Evolutionary conservation across 345 rosid genomes (phyloP).

Genomic region (Hibiscus trionum): DNA sequence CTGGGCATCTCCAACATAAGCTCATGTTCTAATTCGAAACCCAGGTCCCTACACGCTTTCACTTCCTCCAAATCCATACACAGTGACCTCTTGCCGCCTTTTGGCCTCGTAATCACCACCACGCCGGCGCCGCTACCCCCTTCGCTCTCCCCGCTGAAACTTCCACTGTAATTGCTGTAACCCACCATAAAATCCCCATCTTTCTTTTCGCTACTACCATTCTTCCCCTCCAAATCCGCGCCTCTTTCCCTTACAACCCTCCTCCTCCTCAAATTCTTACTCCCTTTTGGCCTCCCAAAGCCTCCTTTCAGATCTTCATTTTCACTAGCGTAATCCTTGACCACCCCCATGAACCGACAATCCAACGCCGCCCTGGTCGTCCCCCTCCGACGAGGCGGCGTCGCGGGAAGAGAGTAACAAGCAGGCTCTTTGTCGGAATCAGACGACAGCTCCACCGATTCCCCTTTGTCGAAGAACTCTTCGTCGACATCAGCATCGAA

Average conservation of each 20-base stretch:
- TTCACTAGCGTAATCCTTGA: slow-evolving; percentile 72
- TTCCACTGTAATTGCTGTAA: slow-evolving; percentile 18
- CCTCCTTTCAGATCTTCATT: slow-evolving; percentile 42
- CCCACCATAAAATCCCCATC: slow-evolving; percentile 7
- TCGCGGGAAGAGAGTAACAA: slow-evolving; percentile 58
- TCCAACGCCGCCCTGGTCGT: neutral
- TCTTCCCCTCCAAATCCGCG: slow-evolving; percentile 14
- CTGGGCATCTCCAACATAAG: slow-evolving; percentile 53
- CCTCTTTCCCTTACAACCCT: slow-evolving; percentile 9
- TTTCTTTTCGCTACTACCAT: slow-evolving; percentile 15
- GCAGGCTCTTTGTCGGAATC: slow-evolving; percentile 54
- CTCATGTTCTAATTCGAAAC: slow-evolving; percentile 79
- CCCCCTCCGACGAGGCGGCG: slow-evolving; percentile 28
- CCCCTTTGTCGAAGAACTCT: slow-evolving; percentile 37
- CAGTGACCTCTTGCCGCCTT: slow-evolving; percentile 65
- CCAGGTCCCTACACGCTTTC: slow-evolving; percentile 86
- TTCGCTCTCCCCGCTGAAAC: slow-evolving; percentile 57
- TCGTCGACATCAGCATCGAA: slow-evolving; percentile 67
- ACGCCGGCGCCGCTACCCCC: slow-evolving; percentile 35
- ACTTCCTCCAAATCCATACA: slow-evolving; percentile 92
- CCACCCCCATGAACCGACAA: slow-evolving; percentile 7
- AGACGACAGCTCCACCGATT: slow-evolving; percentile 30
- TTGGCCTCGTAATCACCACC: slow-evolving; percentile 75
- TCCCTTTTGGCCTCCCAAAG: slow-evolving; percentile 7
- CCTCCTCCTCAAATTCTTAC: slow-evolving; percentile 32